Evolutionary conservation across 805 yeast genomes (phyloP).

Genomic region (Jamesozyma spencerorum): DNA sequence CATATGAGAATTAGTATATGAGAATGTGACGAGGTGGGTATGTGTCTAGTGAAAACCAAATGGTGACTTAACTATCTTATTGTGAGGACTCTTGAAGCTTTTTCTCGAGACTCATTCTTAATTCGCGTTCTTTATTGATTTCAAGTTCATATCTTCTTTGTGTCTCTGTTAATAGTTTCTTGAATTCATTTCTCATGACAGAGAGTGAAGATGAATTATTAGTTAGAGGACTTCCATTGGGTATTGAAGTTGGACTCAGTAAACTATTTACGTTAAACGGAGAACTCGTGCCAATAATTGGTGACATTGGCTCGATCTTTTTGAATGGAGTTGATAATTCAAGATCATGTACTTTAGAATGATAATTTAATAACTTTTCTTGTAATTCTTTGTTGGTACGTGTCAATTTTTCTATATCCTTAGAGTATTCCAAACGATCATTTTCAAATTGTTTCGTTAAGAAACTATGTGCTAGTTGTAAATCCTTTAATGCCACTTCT

Average conservation of each 20-base stretch:
- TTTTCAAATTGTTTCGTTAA: slow-evolving; percentile 59
- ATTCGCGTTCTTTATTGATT: slow-evolving; percentile 45
- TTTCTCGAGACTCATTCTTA: slow-evolving; percentile 38
- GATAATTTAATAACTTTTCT: slow-evolving; percentile 38
- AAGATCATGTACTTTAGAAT: slow-evolving; percentile 16
- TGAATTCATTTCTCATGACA: slow-evolving; percentile 59
- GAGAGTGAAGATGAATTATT: slow-evolving; percentile 36
- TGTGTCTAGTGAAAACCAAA: not conserved
- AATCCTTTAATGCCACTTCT: slow-evolving; percentile 55
- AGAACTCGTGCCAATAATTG: not conserved
- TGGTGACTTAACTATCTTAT: not conserved
- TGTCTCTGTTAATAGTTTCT: slow-evolving; percentile 50
- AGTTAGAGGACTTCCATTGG: not conserved
- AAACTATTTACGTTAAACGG: too few relatives aligned
- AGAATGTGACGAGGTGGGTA: too few relatives aligned
- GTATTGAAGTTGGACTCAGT: too few relatives aligned
- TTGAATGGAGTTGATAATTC: slow-evolving; percentile 24
- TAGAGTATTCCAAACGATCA: slow-evolving; percentile 47
- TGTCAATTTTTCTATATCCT: slow-evolving; percentile 44
- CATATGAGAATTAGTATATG: too few relatives aligned
- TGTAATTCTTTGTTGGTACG: slow-evolving; percentile 43
- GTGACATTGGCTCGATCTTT: not conserved
- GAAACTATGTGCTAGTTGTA: slow-evolving; percentile 63
- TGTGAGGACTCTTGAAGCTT: slow-evolving; percentile 29
- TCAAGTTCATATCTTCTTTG: slow-evolving; percentile 55